phyloP scores from a whole-genome alignment of 257 asterid genomes.

The Catharanthus roseus region DNA sequence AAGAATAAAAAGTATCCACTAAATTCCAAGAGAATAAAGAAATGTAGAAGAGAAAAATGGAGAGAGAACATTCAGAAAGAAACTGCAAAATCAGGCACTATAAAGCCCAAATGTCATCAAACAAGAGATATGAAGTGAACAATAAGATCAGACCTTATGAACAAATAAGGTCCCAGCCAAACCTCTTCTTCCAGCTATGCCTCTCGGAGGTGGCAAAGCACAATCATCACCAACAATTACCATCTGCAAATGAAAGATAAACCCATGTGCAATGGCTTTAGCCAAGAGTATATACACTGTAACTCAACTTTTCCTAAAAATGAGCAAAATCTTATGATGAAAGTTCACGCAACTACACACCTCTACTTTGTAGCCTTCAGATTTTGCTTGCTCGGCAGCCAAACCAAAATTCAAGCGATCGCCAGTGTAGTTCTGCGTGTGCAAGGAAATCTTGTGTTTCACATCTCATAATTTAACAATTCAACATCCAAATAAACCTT shows the following conservation, averaged over 20 bases:
- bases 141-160: conserved; percentile 57
- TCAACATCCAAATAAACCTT: not conserved
- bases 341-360: conserved; percentile 29
- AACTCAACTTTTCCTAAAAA: not conserved
- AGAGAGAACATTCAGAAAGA: not conserved
- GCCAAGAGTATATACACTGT: not conserved
- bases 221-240: conserved; percentile 98
- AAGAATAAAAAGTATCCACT: not conserved
- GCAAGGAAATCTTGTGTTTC: conserved; percentile 10
- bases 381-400: conserved; percentile 97
- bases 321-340: not conserved
- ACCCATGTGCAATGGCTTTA: not conserved
- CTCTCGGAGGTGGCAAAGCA: conserved; percentile 99
- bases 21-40: not conserved
- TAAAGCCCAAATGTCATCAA: not conserved
- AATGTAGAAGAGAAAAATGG: not conserved
- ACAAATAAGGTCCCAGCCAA: conserved; percentile 95
- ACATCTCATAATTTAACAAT: not conserved
- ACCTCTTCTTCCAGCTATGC: conserved; percentile 99
- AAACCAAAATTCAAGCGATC: conserved; percentile 94
- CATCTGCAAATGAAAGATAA: conserved; percentile 55
- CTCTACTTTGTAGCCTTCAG: conserved; percentile 97
- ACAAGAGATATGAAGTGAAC: not conserved
- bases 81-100: not conserved
- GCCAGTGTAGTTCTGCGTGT: conserved; percentile 80